Evolutionary conservation across 805 yeast species (phyloP).

Genomic region (Kuraishia piskuri): DNA sequence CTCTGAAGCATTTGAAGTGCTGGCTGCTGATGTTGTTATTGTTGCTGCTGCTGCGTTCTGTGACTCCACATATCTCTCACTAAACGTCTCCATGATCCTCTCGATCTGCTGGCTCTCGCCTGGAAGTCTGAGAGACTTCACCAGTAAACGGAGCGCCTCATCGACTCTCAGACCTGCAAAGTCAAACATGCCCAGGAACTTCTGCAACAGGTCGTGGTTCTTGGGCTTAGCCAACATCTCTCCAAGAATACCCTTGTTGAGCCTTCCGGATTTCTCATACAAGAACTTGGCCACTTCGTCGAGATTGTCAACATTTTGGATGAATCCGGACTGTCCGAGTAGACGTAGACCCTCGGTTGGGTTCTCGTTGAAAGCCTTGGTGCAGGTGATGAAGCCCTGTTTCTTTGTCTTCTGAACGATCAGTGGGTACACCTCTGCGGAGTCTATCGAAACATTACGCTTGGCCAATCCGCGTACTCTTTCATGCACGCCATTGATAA

Average conservation of each 20-base stretch:
- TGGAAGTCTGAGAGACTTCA: slow-evolving; percentile 83
- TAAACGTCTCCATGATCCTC: slow-evolving; percentile 79
- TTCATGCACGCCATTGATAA: slow-evolving; percentile 54
- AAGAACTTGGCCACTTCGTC: slow-evolving; percentile 69
- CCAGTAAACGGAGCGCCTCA: slow-evolving; percentile 77
- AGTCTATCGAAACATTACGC: slow-evolving; percentile 13
- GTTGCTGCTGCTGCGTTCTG: no score
- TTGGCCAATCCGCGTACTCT: slow-evolving; percentile 29
- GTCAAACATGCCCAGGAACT: slow-evolving; percentile 65
- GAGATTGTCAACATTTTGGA: slow-evolving; percentile 36
- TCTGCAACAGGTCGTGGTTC: slow-evolving; percentile 47
- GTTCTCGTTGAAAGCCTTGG: slow-evolving; percentile 66
- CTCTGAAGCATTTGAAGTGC: neutral
- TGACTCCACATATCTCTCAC: slow-evolving; percentile 66
- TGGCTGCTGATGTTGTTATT: no score
- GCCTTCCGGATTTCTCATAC: slow-evolving; percentile 66
- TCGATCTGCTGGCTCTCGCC: slow-evolving; percentile 98
- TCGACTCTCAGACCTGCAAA: slow-evolving; percentile 78
- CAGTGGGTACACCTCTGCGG: slow-evolving; percentile 14
- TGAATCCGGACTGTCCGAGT: slow-evolving; percentile 58
- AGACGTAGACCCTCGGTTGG: slow-evolving; percentile 69
- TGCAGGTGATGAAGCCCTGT: slow-evolving; percentile 68
- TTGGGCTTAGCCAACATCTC: slow-evolving; percentile 74
- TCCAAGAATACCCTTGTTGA: slow-evolving; percentile 85
- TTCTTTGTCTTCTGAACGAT: slow-evolving; percentile 45